Percentiles rank a stretch among this genome's conserved stretches.
Evolutionary conservation across 2,329 filamentous ascomycete species (phyloP).

Genomic region (Blastomyces silverae): DNA sequence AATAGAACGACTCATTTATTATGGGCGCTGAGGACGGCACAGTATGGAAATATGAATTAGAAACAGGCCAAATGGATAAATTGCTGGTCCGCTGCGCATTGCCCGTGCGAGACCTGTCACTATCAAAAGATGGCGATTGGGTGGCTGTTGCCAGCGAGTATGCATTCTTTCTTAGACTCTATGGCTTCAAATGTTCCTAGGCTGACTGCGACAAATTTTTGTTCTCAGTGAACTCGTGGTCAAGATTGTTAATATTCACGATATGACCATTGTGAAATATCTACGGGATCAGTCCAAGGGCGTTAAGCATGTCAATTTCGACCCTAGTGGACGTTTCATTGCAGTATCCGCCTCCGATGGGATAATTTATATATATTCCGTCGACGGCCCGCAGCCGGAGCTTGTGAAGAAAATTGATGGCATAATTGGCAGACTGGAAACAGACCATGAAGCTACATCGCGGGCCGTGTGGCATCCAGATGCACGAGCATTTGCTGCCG

Average conservation of each 20-base stretch:
- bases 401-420: conserved; percentile 79
- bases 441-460: conserved; percentile 68
- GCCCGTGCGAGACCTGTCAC: conserved; percentile 74
- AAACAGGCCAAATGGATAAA: conserved; percentile 61
- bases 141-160: conserved; percentile 91
- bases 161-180: conserved; percentile 26
- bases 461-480: conserved; percentile 87
- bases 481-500: conserved; percentile 78
- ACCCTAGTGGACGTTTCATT: conserved; percentile 67
- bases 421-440: conserved; percentile 70
- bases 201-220: conserved; percentile 17
- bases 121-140: conserved; percentile 78
- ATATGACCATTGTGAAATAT: conserved; percentile 68
- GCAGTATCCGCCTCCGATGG: conserved; percentile 84
- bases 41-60: conserved; percentile 87
- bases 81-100: conserved; percentile 78
- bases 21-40: conserved; percentile 90
- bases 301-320: conserved; percentile 88
- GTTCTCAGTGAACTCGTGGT: conserved; percentile 66
- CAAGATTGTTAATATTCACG: conserved; percentile 75
- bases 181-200: background rate
- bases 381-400: conserved; percentile 70
- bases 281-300: conserved; percentile 77
- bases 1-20: conserved; percentile 71
- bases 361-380: conserved; percentile 79